Evolutionary conservation across 805 yeast species (phyloP).

Genomic region (Cyberlindnera xishuangbannaensis): DNA sequence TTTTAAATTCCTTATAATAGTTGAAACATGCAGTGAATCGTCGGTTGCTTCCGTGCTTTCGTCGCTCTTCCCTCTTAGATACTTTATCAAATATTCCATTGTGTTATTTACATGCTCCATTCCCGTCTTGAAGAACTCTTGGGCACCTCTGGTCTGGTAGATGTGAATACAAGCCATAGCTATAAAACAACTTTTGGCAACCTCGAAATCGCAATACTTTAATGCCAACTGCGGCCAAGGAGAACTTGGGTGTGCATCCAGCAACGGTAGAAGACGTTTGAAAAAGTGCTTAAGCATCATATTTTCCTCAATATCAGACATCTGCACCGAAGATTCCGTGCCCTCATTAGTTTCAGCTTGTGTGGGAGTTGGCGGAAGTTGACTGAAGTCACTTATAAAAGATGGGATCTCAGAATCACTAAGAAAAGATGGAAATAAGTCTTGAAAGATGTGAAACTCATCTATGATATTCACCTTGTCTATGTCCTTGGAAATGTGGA

Average conservation of each 20-base stretch:
- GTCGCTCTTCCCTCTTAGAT: constrained; percentile 28
- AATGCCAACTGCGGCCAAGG: constrained; percentile 59
- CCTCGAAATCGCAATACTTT: constrained; percentile 50
- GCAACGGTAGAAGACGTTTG: constrained; percentile 43
- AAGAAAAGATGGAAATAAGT: constrained; percentile 21
- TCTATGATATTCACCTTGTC: constrained; percentile 7
- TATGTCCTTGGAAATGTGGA: neutral
- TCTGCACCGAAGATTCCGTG: constrained; percentile 1
- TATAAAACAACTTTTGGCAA: constrained; percentile 53
- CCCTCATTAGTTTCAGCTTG: neutral
- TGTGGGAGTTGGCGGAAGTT: constrained; percentile 2
- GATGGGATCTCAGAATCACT: constrained; percentile 15
- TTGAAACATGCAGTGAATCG: constrained; percentile 27
- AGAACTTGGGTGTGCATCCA: constrained; percentile 55
- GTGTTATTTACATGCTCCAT: constrained; percentile 50
- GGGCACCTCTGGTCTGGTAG: constrained; percentile 49
- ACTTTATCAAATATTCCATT: constrained; percentile 47
- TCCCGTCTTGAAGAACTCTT: constrained; percentile 46
- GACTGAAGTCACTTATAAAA: constrained; percentile 11
- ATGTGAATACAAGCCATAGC: constrained; percentile 52
- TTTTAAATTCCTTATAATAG: constrained; percentile 33
- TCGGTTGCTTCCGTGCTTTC: constrained; percentile 13
- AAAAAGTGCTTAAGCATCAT: constrained; percentile 52
- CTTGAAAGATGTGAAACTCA: constrained; percentile 24
- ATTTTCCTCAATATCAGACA: constrained; percentile 44